Conservation (phyloP, 2,329 filamentous ascomycete genomes). For the Claviceps citrina region DNA sequence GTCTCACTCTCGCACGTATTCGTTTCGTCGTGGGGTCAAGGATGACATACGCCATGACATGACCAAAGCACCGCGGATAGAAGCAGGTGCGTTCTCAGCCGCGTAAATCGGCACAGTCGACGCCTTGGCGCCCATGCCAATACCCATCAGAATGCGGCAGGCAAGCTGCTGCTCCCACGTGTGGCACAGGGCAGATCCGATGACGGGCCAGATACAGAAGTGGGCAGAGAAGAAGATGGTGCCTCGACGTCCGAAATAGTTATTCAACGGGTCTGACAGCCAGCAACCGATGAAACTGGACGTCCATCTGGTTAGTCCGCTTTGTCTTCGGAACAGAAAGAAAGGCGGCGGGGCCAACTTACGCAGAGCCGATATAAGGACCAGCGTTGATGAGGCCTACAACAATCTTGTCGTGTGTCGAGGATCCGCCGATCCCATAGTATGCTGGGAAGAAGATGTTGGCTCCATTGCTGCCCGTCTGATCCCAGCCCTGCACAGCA, state of each 20-base stretch:
- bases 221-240: constrained; percentile 48
- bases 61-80: constrained; percentile 58
- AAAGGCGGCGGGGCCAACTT: too few species aligned
- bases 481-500: constrained; percentile 46
- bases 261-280: constrained; percentile 41
- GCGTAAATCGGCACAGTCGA: constrained; percentile 53
- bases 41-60: constrained; percentile 82
- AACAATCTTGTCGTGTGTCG: constrained; percentile 27
- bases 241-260: constrained; percentile 47
- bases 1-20: too few species aligned
- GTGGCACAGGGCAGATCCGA: constrained; percentile 44
- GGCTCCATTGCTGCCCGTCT: constrained; percentile 44
- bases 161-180: constrained; percentile 52
- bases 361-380: constrained; percentile 33
- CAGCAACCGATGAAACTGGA: too few species aligned
- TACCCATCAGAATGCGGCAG: constrained; percentile 50
- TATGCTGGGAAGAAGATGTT: constrained; percentile 40
- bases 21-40: too few species aligned
- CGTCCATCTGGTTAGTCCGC: too few species aligned
- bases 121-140: constrained; percentile 52
- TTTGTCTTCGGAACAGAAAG: too few species aligned
- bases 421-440: constrained; percentile 19
- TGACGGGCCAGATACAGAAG: constrained; percentile 30
- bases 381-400: constrained; percentile 17
- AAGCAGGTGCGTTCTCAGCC: constrained; percentile 55